These are phyloP conservation scores for Nicotiana knightiana DNA, from an alignment of 257 asterid genomes.

Conservation along the genomic window DNA sequence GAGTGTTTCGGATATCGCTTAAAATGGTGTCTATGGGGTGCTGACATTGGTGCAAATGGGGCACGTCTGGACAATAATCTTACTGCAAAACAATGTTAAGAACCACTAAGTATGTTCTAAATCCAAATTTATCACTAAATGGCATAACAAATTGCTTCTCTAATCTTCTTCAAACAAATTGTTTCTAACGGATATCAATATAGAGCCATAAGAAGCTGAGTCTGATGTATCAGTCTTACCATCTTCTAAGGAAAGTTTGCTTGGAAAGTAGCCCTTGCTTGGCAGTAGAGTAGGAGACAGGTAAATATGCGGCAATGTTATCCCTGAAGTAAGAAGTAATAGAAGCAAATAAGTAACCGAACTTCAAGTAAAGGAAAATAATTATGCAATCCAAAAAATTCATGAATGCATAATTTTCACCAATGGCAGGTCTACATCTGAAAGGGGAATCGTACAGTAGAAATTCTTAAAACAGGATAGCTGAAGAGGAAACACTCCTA, in stretches of 20 bases:
- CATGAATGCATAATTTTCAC: background rate
- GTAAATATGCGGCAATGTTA: conserved; percentile 39
- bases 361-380: background rate
- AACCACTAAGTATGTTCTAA: conserved; percentile 3
- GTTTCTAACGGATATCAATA: conserved; percentile 1
- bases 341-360: background rate
- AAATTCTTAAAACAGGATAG: background rate
- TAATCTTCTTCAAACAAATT: background rate
- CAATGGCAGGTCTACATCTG: background rate
- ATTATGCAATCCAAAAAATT: background rate
- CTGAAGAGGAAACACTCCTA: background rate
- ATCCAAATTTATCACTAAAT: background rate
- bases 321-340: conserved; percentile 32
- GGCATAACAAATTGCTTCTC: background rate
- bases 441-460: background rate
- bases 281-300: conserved; percentile 55
- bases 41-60: conserved; percentile 32
- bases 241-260: conserved; percentile 34
- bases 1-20: conserved; percentile 27
- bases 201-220: conserved; percentile 7
- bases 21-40: conserved; percentile 30
- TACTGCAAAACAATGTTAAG: conserved; percentile 32
- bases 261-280: conserved; percentile 31
- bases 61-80: conserved; percentile 32
- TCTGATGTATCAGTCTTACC: conserved; percentile 32